Evolutionary conservation across 1,139 yeast genomes (phyloP).

Genomic region (Blastobotrys illinoisensis): DNA sequence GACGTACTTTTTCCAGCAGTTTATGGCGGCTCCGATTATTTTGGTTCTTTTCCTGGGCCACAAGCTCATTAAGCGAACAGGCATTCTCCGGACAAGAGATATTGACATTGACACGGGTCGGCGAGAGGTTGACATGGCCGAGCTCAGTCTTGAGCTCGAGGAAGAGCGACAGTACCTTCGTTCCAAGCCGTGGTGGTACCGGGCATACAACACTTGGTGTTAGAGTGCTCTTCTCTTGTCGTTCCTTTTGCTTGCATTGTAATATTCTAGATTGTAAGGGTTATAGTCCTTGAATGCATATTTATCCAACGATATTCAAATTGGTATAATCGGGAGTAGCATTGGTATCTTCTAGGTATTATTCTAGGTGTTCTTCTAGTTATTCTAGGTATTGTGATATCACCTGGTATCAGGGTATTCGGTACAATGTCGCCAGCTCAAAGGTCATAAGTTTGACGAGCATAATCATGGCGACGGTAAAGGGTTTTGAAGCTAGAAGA

Average conservation of each 20-base stretch:
- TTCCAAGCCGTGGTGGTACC: conserved; percentile 34
- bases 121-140: conserved; percentile 49
- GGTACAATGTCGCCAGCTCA: no score
- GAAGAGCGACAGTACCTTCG: conserved; percentile 41
- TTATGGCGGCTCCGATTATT: conserved; percentile 51
- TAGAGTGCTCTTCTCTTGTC: conserved; percentile 20
- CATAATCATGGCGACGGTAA: no score
- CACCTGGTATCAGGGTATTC: no score
- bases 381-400: no score
- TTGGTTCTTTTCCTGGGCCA: conserved; percentile 45
- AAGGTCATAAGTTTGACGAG: no score
- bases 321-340: not conserved
- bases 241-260: not conserved
- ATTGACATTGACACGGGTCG: conserved; percentile 54
- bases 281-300: not conserved
- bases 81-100: conserved; percentile 42
- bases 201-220: conserved; percentile 45
- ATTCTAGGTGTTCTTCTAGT: no score
- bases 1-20: conserved; percentile 44
- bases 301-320: not conserved
- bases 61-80: conserved; percentile 44
- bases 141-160: conserved; percentile 45
- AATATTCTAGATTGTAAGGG: not conserved
- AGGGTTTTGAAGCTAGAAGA: no score
- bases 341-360: not conserved